Evolutionary conservation across 2,329 filamentous ascomycete genomes (phyloP).

Genomic region (Colletotrichum tropicale): DNA sequence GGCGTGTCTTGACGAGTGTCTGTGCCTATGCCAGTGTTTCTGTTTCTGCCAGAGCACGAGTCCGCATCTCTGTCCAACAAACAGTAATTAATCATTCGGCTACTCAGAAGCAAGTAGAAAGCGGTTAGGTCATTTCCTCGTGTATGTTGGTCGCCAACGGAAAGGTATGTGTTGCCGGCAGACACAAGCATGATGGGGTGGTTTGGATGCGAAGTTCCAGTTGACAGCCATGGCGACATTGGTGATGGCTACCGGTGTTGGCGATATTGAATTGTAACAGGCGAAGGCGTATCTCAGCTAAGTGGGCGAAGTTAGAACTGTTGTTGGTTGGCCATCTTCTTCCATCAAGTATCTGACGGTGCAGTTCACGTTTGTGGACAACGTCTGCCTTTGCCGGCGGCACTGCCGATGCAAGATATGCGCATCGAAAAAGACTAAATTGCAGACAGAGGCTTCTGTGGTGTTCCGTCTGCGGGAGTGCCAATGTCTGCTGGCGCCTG

Average conservation of each 20-base stretch:
- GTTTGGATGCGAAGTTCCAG: not conserved
- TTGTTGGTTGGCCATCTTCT: not conserved
- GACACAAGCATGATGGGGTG: not conserved
- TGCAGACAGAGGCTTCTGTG: not conserved
- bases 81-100: not conserved
- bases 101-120: not conserved
- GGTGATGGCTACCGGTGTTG: not conserved
- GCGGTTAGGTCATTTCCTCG: not conserved
- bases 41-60: not conserved
- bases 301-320: not conserved
- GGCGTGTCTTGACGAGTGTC: slow-evolving; percentile 2
- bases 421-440: not conserved
- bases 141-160: not conserved
- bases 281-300: not conserved
- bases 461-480: not conserved
- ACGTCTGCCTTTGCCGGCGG: not conserved
- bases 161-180: not conserved
- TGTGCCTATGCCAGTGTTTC: not conserved
- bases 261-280: not conserved
- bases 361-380: not conserved
- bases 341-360: not conserved
- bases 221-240: not conserved
- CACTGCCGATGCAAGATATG: not conserved
- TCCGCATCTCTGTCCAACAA: not conserved
- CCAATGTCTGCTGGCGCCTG: not conserved